Base-by-base conservation (phyloP, 2,329 filamentous ascomycete genomes). In the Cladophialophora psammophila region DNA sequence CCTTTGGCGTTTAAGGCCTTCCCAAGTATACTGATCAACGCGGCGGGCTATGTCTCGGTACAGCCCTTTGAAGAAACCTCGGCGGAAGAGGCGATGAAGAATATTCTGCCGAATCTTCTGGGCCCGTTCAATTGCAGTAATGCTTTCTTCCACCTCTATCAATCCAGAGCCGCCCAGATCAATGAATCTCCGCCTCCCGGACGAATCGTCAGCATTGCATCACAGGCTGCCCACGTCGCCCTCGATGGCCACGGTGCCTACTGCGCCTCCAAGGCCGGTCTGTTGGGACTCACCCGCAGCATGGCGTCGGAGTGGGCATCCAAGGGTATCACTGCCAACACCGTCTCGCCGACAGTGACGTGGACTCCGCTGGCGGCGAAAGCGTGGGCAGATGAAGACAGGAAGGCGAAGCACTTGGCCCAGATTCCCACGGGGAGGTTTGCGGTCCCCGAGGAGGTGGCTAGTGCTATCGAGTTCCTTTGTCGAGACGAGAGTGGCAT, bases 251-350 rank as follows among this genome's bases (percentile, higher is more conserved):
- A 84, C 63, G 80, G 80, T 0, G 80, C 81, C 0, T 84, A 84
- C 69, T 84, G 82, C 64, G 81, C 82, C 0, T 81, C 79, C 4
- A 84, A 84, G 60, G 81, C 82, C 5, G 82, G 78, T 0, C 69
- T 84, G 7, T 67, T 81, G 15, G 82, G 80, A 0, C 63, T 83
- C 54, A 83, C 80, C 9, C 77, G 79, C 6, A 80, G 78, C 66
- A 81, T 81, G 79, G 82, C 82, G 0, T 80, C 77, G 31, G 82
- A 84, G 67, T 84, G 81, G 82, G 82, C 77, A 1, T 71, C 76
- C 4, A 74, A 76, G 5, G 81, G 82, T 1, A 83, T 84, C 10
- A 83, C 81, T 0, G 74, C 80, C 4, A 84, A 84, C 66, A 79
- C 77, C 3, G 79, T 84, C 2, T 79, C 76, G 12, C 82, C 82